A percentile compares a stretch with the other conserved stretches of the same genome.
Conservation (phyloP, 306 rosid genomes). For the Vigna hirtella region DNA sequence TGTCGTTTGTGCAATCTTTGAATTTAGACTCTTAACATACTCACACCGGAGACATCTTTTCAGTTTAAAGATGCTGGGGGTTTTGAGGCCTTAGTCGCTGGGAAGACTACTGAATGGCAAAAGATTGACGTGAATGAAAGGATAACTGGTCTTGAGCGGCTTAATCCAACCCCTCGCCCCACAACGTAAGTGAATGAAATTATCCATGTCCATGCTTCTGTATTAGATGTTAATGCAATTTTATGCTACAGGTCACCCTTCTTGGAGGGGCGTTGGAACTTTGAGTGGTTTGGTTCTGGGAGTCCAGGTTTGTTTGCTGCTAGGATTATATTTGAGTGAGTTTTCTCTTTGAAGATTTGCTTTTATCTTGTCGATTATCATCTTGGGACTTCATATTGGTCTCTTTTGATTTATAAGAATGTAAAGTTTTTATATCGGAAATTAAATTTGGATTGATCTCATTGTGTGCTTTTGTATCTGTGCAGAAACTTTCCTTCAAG, state of each 20-base stretch:
- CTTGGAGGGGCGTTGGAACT: slow-evolving; percentile 95
- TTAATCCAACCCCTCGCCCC: slow-evolving; percentile 96
- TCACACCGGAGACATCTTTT: slow-evolving; percentile 46
- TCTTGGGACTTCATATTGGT: slow-evolving; percentile 6
- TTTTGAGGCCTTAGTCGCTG: slow-evolving; percentile 84
- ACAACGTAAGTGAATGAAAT: slow-evolving; percentile 70
- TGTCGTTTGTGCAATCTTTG: slow-evolving; percentile 22
- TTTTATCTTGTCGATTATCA: slow-evolving; percentile 23
- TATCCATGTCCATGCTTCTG: slow-evolving; percentile 20
- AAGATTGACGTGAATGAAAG: slow-evolving; percentile 93
- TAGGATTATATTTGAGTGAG: slow-evolving; percentile 78
- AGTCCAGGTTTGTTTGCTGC: slow-evolving; percentile 83
- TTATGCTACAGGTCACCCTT: slow-evolving; percentile 88
- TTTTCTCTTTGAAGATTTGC: slow-evolving; percentile 34
- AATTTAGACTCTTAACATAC: slow-evolving; percentile 28
- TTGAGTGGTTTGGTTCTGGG: slow-evolving; percentile 93
- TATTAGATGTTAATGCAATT: slow-evolving; percentile 51
- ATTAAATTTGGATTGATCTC: slow-evolving; percentile 30
- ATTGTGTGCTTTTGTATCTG: slow-evolving; percentile 30
- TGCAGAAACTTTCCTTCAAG: slow-evolving; percentile 87
- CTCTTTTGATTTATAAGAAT: slow-evolving; percentile 24
- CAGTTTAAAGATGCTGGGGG: slow-evolving; percentile 99
- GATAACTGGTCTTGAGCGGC: slow-evolving; percentile 91
- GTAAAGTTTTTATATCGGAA: slow-evolving; percentile 8
- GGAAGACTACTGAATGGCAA: slow-evolving; percentile 79